Conservation (phyloP, 768 basidiomycete genomes). For the Dentipellis sp. region DNA sequence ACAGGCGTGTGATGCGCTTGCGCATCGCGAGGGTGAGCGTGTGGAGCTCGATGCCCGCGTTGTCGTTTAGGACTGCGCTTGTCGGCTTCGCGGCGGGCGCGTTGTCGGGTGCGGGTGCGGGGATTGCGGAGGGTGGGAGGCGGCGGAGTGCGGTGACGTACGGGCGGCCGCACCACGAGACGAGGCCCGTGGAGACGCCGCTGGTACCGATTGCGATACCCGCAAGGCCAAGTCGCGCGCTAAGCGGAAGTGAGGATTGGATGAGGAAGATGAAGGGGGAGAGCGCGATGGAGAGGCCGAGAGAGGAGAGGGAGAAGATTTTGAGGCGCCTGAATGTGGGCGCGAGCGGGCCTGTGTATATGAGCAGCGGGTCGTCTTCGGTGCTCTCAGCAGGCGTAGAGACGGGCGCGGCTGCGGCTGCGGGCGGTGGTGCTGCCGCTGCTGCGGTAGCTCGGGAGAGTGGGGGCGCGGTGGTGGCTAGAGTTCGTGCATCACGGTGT, state of each 20-base stretch:
- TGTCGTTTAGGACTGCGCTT: conserved; percentile 13
- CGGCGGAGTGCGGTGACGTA: conserved; percentile 62
- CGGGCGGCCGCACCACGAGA: conserved; percentile 60
- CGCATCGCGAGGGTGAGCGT: conserved; percentile 55
- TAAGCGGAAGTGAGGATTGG: conserved; percentile 64
- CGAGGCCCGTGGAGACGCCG: conserved; percentile 63
- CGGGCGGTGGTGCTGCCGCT: neutral
- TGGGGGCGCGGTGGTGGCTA: neutral
- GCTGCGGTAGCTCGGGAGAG: neutral
- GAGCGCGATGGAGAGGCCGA: conserved; percentile 56
- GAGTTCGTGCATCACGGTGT: neutral
- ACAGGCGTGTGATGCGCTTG: conserved; percentile 59
- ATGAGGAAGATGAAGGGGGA: conserved; percentile 77
- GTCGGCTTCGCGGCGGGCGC: conserved; percentile 29
- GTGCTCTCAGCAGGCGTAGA: no score
- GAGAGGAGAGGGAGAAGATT: conserved; percentile 73
- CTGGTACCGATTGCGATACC: conserved; percentile 65
- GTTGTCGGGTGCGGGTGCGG: neutral
- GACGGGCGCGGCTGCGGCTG: neutral
- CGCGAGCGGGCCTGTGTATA: conserved; percentile 68
- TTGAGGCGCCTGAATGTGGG: conserved; percentile 71
- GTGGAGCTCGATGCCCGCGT: conserved; percentile 55
- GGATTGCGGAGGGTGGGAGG: conserved; percentile 15
- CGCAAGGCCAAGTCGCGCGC: conserved; percentile 60
- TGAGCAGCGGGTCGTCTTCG: conserved; percentile 15